Evolutionary conservation across 2,329 filamentous ascomycete genomes (phyloP), one percentile per base, ranked within the genome.

Genomic region (Teratosphaeria pseudoeucalypti): DNA sequence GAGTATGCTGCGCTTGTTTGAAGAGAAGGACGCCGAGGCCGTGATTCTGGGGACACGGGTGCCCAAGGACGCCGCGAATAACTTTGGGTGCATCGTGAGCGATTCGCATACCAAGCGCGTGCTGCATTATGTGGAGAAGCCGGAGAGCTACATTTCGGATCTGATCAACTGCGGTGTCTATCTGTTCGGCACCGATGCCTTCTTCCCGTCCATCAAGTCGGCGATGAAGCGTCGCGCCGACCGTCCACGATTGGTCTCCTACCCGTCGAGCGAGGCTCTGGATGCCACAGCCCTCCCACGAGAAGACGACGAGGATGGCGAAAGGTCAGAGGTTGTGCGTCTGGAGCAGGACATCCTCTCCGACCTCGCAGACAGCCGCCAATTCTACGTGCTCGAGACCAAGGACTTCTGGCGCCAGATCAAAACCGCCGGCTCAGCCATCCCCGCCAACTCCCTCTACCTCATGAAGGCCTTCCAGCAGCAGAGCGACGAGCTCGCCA

Each of bases 381-480:
- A 94, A 75, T 99, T 99, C 81, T 97, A 91, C 77, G 94, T 97
- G 34, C 89, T 96, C 75, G 94, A 99, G 80, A 97, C 92, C 66
- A 95, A 95, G 79, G 94, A 97, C 75, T 99, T 99, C 77, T 99
- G 94, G 94, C 90, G 94, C 68, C 94, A 99, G 81, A 97, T 99
- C 83, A 99, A 99, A 84, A 96, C 94, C 1, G 94, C 94, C 61
- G 94, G 94, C 61, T 97, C 92, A 6, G 94, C 94, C 56, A 91
- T 99, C 32, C 94, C 94, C 16, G 94, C 94, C 64, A 97, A 97
- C 71, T 94, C 94, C 14, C 83, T 99, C 37, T 99, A 99, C 77
- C 85, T 99, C 58, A 90, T 95, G 74, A 90, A 96, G 79, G 92
- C 94, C 23, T 88, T 88, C 80, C 92, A 97, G 77, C 83, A 81